phyloP scores from a whole-genome alignment of 1,139 yeast species.

The Candida anutae region DNA sequence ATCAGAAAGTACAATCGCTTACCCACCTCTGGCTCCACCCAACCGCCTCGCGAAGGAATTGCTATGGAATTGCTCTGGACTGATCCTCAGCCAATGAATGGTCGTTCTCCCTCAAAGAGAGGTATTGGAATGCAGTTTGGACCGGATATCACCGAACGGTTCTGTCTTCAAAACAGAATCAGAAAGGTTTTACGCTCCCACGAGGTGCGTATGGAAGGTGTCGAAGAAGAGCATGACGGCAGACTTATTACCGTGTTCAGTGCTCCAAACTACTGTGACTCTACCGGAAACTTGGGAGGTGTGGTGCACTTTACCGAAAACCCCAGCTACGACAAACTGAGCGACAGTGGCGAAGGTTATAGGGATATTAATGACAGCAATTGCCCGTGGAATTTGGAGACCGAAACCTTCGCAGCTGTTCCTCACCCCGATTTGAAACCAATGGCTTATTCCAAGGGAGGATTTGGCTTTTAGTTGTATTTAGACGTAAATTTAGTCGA shows the following conservation, averaged over 20 bases:
- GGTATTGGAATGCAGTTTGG: constrained; percentile 97
- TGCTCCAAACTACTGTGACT: constrained; percentile 96
- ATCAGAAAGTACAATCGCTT: constrained; percentile 66
- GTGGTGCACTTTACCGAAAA: constrained; percentile 56
- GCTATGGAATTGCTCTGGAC: constrained; percentile 98
- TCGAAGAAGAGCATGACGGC: constrained; percentile 80
- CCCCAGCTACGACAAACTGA: constrained; percentile 18
- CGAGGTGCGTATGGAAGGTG: constrained; percentile 90
- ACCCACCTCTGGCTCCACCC: constrained; percentile 47
- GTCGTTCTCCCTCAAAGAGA: constrained; percentile 84
- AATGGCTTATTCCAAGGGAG: constrained; percentile 85
- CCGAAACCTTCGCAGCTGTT: constrained; percentile 65
- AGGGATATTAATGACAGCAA: constrained; percentile 36
- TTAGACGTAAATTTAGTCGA: constrained; percentile 1
- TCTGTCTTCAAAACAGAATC: constrained; percentile 64
- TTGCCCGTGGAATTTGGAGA: constrained; percentile 44
- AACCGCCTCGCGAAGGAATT: constrained; percentile 85
- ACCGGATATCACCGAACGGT: constrained; percentile 81
- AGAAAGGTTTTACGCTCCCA: constrained; percentile 87
- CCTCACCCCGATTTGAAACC: constrained; percentile 90
- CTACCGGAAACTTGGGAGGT: constrained; percentile 87
- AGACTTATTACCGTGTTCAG: constrained; percentile 84
- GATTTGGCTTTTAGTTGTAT: constrained; percentile 31
- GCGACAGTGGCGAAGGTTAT: constrained; percentile 45
- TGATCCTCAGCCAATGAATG: constrained; percentile 77